Evolutionary conservation across 75 land plant genomes (phyloP).

Genomic region (Sequoia sempervirens): DNA sequence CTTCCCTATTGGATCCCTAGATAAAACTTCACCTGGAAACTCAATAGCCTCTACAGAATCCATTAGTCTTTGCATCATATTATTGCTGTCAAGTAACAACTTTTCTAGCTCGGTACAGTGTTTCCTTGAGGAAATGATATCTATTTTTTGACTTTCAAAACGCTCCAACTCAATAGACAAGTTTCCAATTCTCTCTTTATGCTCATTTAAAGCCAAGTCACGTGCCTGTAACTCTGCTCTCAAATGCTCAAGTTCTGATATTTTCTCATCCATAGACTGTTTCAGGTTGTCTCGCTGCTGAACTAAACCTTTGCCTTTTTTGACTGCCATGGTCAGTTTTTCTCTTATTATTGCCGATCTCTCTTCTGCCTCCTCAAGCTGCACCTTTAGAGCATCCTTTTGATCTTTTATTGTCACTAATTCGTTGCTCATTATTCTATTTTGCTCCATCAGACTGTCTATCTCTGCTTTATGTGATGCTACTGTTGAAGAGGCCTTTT

Average conservation of each 20-base stretch:
- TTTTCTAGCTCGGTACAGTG: conserved; percentile 28
- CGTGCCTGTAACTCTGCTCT: conserved; percentile 27
- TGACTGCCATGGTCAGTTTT: conserved; percentile 84
- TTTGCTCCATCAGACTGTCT: conserved; percentile 20
- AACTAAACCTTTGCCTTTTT: conserved; percentile 81
- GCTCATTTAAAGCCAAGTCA: conserved; percentile 25
- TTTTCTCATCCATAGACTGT: conserved; percentile 48
- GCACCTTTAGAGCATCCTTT: conserved; percentile 35
- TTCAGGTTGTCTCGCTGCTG: conserved; percentile 88
- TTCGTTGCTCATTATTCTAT: conserved; percentile 25
- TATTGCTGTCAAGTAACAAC: conserved; percentile 26
- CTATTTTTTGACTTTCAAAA: conserved; percentile 42
- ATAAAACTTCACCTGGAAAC: conserved; percentile 9
- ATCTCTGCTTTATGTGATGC: conserved; percentile 34
- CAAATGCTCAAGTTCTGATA: conserved; percentile 18
- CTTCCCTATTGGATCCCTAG: conserved; percentile 46
- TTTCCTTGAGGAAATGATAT: conserved; percentile 28
- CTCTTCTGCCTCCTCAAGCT: conserved; percentile 66
- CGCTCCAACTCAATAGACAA: conserved; percentile 18
- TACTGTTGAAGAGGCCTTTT: conserved; percentile 23
- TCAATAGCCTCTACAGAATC: conserved; percentile 25
- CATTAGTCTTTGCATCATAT: conserved; percentile 23
- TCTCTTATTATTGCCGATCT: conserved; percentile 64
- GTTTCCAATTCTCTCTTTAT: conserved; percentile 32
- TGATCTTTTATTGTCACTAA: conserved; percentile 21